These are phyloP conservation scores for Rhodotorula sp. DNA, from an alignment of 1,284 basidiomycete species.

Conservation along the genomic window DNA sequence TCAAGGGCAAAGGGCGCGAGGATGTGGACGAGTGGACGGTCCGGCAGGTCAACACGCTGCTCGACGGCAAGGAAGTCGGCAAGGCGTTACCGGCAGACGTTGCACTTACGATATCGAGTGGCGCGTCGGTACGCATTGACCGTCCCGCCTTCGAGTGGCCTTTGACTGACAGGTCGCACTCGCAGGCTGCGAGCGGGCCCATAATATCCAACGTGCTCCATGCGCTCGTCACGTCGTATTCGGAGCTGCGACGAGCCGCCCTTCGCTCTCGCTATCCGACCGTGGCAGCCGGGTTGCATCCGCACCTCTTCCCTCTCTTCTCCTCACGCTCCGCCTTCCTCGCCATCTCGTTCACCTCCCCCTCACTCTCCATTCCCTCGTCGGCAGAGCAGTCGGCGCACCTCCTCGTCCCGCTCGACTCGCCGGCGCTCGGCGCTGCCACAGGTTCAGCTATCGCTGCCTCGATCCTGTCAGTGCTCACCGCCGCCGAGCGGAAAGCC, in stretches of 20 bases:
- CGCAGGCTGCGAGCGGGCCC: background rate
- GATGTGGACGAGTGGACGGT: conserved; percentile 12
- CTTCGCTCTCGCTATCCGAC: conserved; percentile 59
- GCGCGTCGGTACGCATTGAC: background rate
- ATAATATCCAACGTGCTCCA: background rate
- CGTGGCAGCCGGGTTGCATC: conserved; percentile 60
- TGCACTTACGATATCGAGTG: conserved; percentile 5
- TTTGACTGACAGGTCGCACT: background rate
- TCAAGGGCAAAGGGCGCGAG: background rate
- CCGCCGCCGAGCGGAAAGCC: conserved; percentile 64
- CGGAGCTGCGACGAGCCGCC: conserved; percentile 2
- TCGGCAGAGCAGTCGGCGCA: background rate
- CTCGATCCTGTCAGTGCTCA: conserved; percentile 59
- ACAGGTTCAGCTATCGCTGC: conserved; percentile 56
- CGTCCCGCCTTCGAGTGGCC: too few relatives aligned
- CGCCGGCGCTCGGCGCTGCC: background rate
- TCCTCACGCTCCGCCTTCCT: conserved; percentile 66
- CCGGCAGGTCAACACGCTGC: conserved; percentile 20
- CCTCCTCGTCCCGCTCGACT: conserved; percentile 50
- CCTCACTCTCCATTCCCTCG: background rate
- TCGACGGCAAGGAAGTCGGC: conserved; percentile 28
- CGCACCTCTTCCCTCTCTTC: conserved; percentile 73
- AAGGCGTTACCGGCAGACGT: background rate
- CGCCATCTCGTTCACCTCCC: conserved; percentile 62
- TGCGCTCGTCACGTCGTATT: conserved; percentile 12